Percentiles rank a stretch among this genome's conserved stretches.
phyloP scores from a whole-genome alignment of 2,329 filamentous ascomycete genomes.

The Fusarium praegraminearum region DNA sequence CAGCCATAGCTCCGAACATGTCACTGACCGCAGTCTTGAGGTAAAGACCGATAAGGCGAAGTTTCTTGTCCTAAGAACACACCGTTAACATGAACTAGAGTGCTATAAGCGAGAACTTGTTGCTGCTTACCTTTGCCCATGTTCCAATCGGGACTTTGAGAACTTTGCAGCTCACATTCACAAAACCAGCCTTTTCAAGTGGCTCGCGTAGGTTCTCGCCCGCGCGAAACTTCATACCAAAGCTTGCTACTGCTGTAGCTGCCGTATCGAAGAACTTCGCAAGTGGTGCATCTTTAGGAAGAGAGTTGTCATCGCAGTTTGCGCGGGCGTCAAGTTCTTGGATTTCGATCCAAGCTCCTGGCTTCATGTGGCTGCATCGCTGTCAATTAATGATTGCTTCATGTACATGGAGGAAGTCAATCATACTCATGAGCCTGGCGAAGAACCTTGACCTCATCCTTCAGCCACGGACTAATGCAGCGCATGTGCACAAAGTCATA shows the following conservation, averaged over 20 bases:
- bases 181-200: conserved; percentile 35
- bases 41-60: conserved; percentile 37
- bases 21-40: conserved; percentile 35
- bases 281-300: conserved; percentile 50
- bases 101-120: accelerated
- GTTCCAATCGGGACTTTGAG: conserved; percentile 43
- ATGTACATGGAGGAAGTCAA: accelerated
- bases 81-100: accelerated
- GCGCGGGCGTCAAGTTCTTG: conserved; percentile 55
- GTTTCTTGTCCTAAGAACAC: conserved; percentile 33
- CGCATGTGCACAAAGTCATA: conserved; percentile 45
- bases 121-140: conserved; percentile 29
- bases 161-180: conserved; percentile 34
- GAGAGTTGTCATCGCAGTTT: conserved; percentile 55
- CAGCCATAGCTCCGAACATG: conserved; percentile 46
- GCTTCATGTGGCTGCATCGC: conserved; percentile 27
- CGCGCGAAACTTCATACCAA: conserved; percentile 52
- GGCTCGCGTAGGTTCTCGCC: conserved; percentile 30
- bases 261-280: conserved; percentile 44
- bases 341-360: conserved; percentile 43
- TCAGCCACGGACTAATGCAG: conserved; percentile 41
- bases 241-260: conserved; percentile 41
- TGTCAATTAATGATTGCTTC: background rate
- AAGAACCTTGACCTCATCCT: conserved; percentile 32
- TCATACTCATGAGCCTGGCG: conserved; percentile 37